These are phyloP conservation scores for Ciborinia camelliae DNA, from an alignment of 2,329 filamentous ascomycete genomes.

Conservation along the genomic window DNA sequence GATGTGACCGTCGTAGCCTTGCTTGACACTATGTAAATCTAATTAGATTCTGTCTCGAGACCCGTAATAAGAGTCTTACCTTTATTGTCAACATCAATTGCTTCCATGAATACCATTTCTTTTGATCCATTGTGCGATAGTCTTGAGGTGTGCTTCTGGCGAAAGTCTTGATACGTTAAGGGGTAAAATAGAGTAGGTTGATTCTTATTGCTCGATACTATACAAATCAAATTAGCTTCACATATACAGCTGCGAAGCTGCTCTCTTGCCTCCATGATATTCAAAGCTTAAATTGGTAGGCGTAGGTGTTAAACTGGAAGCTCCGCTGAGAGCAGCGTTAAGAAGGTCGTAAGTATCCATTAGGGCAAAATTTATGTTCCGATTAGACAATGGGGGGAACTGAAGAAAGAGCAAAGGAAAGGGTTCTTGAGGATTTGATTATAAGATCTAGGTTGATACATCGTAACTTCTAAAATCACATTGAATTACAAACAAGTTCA, in stretches of 20 bases:
- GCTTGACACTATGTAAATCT: background rate
- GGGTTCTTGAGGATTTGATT: too few species aligned
- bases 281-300: background rate
- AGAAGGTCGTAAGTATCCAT: background rate
- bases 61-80: background rate
- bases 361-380: background rate
- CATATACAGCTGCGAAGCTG: background rate
- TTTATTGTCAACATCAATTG: background rate
- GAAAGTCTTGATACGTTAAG: background rate
- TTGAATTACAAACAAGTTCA: background rate
- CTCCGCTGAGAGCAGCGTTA: background rate
- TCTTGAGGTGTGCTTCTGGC: background rate
- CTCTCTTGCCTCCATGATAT: background rate
- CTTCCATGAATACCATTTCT: background rate
- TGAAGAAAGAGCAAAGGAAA: too few species aligned
- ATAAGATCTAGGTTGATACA: background rate
- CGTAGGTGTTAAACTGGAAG: background rate
- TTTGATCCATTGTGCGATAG: background rate
- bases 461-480: background rate
- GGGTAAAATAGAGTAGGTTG: background rate
- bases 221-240: background rate
- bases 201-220: background rate
- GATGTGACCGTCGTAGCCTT: background rate
- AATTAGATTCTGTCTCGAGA: background rate
- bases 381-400: background rate